A percentile compares a stretch with the other conserved stretches of the same genome.
Conservation (phyloP, 805 yeast species). For the Hanseniaspora hatyaiensis region DNA sequence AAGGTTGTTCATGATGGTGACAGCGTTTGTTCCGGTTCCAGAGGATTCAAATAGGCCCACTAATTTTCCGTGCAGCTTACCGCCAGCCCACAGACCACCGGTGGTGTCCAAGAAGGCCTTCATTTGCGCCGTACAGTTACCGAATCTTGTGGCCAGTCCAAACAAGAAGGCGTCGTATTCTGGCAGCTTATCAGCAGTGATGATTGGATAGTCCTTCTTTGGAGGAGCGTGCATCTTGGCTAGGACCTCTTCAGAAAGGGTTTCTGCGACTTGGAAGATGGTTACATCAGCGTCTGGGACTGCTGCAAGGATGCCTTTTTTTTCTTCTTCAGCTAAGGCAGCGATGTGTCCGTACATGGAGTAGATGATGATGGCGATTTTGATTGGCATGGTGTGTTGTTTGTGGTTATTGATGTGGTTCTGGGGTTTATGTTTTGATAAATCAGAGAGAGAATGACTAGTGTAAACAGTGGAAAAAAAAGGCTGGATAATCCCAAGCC, state of each 20-base stretch:
- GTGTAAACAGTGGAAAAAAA: neutral
- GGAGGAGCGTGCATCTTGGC: conserved; percentile 49
- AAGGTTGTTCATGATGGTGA: conserved; percentile 51
- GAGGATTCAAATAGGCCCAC: conserved; percentile 64
- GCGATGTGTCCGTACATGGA: conserved; percentile 72
- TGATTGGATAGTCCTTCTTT: conserved; percentile 53
- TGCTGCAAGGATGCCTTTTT: conserved; percentile 56
- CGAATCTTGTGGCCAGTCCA: conserved; percentile 81
- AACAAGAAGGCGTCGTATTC: conserved; percentile 71
- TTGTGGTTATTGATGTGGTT: neutral
- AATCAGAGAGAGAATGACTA: neutral
- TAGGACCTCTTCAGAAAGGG: conserved; percentile 53
- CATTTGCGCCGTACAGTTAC: conserved; percentile 69
- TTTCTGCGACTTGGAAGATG: conserved; percentile 71
- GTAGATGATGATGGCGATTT: conserved; percentile 67
- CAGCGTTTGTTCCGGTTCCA: conserved; percentile 75
- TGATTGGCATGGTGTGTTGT: conserved; percentile 25
- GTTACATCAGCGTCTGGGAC: conserved; percentile 50
- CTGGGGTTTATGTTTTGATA: neutral
- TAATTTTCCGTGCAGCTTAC: conserved; percentile 61
- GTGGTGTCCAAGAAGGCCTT: conserved; percentile 66
- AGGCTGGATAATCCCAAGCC: too few species aligned
- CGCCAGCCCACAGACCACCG: conserved; percentile 69
- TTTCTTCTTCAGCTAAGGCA: conserved; percentile 53
- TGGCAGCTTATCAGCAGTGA: conserved; percentile 45